Percentiles rank a stretch among this genome's conserved stretches.
phyloP scores from a whole-genome alignment of 2,329 filamentous ascomycete species.

The Trichoderma semiorbis region DNA sequence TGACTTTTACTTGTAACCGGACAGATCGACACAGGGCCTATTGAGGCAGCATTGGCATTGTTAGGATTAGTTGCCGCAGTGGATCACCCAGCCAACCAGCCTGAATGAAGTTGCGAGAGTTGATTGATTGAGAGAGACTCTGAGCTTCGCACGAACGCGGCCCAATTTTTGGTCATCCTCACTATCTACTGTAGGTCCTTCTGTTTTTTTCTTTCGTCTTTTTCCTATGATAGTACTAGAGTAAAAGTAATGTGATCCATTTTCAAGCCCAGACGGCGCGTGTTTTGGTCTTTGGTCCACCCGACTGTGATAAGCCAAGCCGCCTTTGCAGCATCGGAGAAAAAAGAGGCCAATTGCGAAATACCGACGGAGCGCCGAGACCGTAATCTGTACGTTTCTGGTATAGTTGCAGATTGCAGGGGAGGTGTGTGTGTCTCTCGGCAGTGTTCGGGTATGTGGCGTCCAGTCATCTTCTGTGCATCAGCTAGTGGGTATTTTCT shows the following conservation, averaged over 20 bases:
- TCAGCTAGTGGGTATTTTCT: not conserved
- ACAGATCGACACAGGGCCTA: not conserved
- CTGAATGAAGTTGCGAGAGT: not conserved
- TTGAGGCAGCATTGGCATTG: not conserved
- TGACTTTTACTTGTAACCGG: no score
- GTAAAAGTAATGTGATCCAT: not conserved
- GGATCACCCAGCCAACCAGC: not conserved
- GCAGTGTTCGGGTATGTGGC: slow-evolving; percentile 9
- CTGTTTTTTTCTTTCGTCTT: no score
- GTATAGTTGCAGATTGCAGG: not conserved
- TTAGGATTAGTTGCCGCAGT: slow-evolving; percentile 2
- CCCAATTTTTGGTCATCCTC: no score
- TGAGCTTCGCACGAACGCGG: no score
- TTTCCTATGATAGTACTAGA: no score
- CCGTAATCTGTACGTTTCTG: not conserved
- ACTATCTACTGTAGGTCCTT: no score
- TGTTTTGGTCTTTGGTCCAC: not conserved
- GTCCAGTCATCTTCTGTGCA: not conserved
- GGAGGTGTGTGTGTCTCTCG: not conserved
- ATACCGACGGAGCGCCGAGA: slow-evolving; percentile 15
- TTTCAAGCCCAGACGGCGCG: not conserved
- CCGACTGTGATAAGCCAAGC: not conserved
- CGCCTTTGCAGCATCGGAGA: not conserved
- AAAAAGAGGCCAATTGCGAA: slow-evolving; percentile 1
- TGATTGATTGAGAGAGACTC: not conserved